Evolutionary conservation across 1,284 basidiomycete species (phyloP).

Genomic region (Phlebopus sp.): DNA sequence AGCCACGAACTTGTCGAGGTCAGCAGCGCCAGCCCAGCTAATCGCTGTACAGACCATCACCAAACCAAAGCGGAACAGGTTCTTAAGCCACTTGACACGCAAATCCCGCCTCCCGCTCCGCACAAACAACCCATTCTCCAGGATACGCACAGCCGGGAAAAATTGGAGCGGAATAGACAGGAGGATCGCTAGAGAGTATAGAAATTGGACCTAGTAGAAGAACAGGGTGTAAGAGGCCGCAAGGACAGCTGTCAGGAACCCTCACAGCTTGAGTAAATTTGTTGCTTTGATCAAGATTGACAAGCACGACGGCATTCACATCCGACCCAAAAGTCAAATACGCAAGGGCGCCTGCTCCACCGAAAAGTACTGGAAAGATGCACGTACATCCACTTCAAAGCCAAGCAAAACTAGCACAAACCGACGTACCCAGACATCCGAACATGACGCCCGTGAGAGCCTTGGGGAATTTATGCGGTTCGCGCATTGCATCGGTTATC

Average conservation of each 20-base stretch:
- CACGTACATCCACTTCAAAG: constrained; percentile 11
- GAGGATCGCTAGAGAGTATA: constrained; percentile 92
- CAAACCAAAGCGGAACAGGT: constrained; percentile 77
- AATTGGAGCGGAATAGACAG: constrained; percentile 94
- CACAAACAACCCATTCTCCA: constrained; percentile 95
- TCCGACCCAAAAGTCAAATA: constrained; percentile 89
- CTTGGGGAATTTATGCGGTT: constrained; percentile 90
- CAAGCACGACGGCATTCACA: constrained; percentile 91
- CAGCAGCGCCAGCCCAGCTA: constrained; percentile 83
- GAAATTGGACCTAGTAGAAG: constrained; percentile 62
- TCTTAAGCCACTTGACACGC: constrained; percentile 89
- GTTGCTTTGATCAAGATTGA: constrained; percentile 86
- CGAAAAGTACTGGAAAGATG: constrained; percentile 67
- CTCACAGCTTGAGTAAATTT: constrained; percentile 86
- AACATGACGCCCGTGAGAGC: constrained; percentile 92
- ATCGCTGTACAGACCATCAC: constrained; percentile 77
- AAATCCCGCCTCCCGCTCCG: constrained; percentile 78
- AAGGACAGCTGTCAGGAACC: constrained; percentile 11
- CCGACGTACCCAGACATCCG: constrained; percentile 64
- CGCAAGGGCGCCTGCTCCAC: constrained; percentile 84
- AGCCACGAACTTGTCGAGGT: constrained; percentile 96
- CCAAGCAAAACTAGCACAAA: background rate
- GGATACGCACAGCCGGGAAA: constrained; percentile 95
- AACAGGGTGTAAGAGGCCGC: background rate
- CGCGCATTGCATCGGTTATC: constrained; percentile 94